Evolutionary conservation across 805 yeast species (phyloP).

Genomic region (Candida tallmaniae): DNA sequence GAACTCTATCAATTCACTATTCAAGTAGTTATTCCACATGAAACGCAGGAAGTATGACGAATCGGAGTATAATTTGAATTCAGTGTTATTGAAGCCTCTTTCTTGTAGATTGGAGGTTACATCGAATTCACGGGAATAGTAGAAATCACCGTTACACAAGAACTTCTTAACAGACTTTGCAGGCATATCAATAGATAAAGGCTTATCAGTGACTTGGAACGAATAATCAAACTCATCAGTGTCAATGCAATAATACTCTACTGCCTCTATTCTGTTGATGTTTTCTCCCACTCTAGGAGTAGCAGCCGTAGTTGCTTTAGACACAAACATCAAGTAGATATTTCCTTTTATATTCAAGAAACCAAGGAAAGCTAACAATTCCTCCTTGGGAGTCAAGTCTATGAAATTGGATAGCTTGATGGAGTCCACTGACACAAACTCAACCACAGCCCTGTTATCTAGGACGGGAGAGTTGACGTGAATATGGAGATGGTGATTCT

Average conservation of each 20-base stretch:
- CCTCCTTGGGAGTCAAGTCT: conserved; percentile 37
- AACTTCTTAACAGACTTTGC: conserved; percentile 47
- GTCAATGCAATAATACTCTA: conserved; percentile 61
- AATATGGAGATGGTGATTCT: conserved; percentile 5
- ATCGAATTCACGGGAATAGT: conserved; percentile 88
- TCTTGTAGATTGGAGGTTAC: conserved; percentile 78
- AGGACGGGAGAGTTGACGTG: background rate
- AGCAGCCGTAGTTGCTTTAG: conserved; percentile 52
- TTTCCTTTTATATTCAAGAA: conserved; percentile 50
- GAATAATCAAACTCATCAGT: conserved; percentile 49
- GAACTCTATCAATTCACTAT: conserved; percentile 42
- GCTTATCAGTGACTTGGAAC: conserved; percentile 10
- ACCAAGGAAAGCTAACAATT: conserved; percentile 58
- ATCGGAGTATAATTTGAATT: conserved; percentile 27
- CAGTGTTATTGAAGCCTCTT: conserved; percentile 34
- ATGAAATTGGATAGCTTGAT: conserved; percentile 37
- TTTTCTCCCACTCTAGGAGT: conserved; percentile 53
- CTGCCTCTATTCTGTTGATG: conserved; percentile 51
- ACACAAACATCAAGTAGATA: conserved; percentile 55
- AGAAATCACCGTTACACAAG: conserved; percentile 82
- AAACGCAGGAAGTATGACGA: conserved; percentile 41
- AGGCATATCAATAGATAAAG: conserved; percentile 29
- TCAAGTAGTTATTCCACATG: conserved; percentile 50
- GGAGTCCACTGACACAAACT: conserved; percentile 42
- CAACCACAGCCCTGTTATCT: conserved; percentile 41